These are phyloP conservation scores for Recurvomyces mirabilis DNA, from an alignment of 495 filamentous ascomycete species.

Conservation along the genomic window DNA sequence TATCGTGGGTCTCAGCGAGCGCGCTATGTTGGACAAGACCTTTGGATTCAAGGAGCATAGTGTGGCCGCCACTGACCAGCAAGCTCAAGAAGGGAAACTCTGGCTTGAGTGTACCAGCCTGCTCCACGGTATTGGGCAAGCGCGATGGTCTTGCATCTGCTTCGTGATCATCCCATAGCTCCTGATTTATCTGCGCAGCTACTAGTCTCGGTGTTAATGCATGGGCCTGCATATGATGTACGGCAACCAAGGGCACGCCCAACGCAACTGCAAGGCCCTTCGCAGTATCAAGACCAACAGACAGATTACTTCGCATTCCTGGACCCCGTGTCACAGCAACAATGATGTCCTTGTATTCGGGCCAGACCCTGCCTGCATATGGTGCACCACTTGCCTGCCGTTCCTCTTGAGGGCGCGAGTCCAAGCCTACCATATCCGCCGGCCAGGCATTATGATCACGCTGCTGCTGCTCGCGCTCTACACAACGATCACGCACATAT, in stretches of 20 bases:
- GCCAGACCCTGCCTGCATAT: background rate
- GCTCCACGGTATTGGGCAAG: background rate
- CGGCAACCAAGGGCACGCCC: constrained; percentile 68
- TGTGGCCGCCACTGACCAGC: constrained; percentile 89
- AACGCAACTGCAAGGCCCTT: constrained; percentile 80
- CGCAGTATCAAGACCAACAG: constrained; percentile 67
- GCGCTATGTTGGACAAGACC: constrained; percentile 55
- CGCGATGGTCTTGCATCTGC: background rate
- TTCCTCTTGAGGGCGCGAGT: too few relatives aligned
- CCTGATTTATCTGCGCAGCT: constrained; percentile 32
- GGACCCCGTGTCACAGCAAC: constrained; percentile 80
- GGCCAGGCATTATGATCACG: too few relatives aligned
- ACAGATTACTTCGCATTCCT: constrained; percentile 68
- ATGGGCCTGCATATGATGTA: constrained; percentile 97
- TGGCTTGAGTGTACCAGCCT: constrained; percentile 17
- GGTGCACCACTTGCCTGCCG: background rate
- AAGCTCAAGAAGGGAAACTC: constrained; percentile 77
- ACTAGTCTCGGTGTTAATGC: constrained; percentile 78
- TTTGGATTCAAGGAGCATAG: constrained; percentile 64
- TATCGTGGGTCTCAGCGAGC: constrained; percentile 57
- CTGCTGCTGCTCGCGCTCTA: too few relatives aligned
- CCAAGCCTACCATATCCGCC: too few relatives aligned
- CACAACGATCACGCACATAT: background rate
- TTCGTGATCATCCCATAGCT: background rate
- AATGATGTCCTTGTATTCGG: constrained; percentile 41